A percentile compares a stretch with the other conserved stretches of the same genome.
Conservation (phyloP, 345 rosid genomes). For the Firmiana major region DNA sequence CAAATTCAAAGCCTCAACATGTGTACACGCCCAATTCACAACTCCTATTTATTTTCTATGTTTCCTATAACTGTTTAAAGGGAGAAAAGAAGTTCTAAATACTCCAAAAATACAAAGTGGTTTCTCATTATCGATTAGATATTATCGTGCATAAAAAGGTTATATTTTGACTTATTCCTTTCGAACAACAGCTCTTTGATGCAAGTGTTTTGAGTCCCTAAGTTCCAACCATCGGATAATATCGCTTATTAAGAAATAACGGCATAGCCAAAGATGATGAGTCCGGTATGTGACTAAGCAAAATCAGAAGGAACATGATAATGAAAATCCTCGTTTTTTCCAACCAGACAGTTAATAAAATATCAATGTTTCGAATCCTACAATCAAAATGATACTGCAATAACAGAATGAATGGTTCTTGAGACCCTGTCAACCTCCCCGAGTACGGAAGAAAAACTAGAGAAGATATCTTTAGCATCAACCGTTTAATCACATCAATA, state of each 20-base stretch:
- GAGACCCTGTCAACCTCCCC: not conserved
- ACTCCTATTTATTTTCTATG: not conserved
- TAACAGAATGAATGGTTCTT: not conserved
- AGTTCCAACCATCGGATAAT: not conserved
- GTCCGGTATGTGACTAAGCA: not conserved
- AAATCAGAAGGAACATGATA: not conserved
- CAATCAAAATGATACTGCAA: not conserved
- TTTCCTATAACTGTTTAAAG: not conserved
- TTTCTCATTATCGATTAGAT: not conserved
- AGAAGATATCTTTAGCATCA: not conserved
- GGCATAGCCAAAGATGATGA: too few relatives aligned
- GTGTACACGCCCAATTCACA: not conserved
- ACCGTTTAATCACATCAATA: not conserved
- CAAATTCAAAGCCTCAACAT: not conserved
- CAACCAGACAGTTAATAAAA: too few relatives aligned
- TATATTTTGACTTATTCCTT: not conserved
- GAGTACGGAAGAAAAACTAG: not conserved
- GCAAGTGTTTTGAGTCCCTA: not conserved
- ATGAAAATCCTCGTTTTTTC: not conserved
- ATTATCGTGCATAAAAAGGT: not conserved
- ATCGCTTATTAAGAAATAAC: not conserved
- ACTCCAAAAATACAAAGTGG: not conserved
- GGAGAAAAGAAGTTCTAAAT: not conserved
- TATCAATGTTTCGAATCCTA: not conserved
- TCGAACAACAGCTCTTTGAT: not conserved